Base-by-base conservation (phyloP, 1,139 yeast species). In the Candida smagusa region DNA sequence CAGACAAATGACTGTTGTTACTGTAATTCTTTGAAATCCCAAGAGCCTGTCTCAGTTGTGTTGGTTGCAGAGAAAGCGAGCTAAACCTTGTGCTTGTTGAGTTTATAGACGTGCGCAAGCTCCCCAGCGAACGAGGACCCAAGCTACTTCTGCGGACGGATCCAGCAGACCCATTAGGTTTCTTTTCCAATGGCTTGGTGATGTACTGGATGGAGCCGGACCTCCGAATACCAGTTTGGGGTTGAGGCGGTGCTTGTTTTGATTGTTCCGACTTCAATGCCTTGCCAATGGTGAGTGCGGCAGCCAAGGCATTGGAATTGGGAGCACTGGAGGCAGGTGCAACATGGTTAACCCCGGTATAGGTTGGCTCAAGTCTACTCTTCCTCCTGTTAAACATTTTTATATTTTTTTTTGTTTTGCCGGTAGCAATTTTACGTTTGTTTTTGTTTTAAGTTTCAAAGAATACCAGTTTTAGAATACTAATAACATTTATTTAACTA, bases 221-320 rank as follows among this genome's bases (percentile, higher is more conserved):
- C n/a, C 49, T 31, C 28, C 40, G 22, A 42, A 54, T 31, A 41
- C 35, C 36, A 41, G 39, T 21, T 8, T 30, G 39, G 12, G 28
- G 22, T 13, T 27, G 11, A 23, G 32, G 22, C 28, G 34, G 49
- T 45, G 34, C 52, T 36, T 39, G 50, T 11, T 38, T 32, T 30
- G 41, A 44, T 33, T 30, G 34, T 28, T 36, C 38, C 24, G 44
- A 46, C 40, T 54, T 59, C 43, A 52, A 46, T 25, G 54, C 49
- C 38, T 67, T 57, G 6, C 77, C 77, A 45, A 71, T 71, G 30
- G 73, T 62, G 35, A 67, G 52, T 2, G 77, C 77, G 4, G 77
- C 77, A 6, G 77, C 77, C 52, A 68, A 52, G 9, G 77, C 77
- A 37, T 61, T 59, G 32, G 61, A 54, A 47, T 56, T 60, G 16